A percentile compares a stretch with the other conserved stretches of the same genome.
Evolutionary conservation across 768 basidiomycete genomes (phyloP).

Genomic region (Rhizopogon rudus): DNA sequence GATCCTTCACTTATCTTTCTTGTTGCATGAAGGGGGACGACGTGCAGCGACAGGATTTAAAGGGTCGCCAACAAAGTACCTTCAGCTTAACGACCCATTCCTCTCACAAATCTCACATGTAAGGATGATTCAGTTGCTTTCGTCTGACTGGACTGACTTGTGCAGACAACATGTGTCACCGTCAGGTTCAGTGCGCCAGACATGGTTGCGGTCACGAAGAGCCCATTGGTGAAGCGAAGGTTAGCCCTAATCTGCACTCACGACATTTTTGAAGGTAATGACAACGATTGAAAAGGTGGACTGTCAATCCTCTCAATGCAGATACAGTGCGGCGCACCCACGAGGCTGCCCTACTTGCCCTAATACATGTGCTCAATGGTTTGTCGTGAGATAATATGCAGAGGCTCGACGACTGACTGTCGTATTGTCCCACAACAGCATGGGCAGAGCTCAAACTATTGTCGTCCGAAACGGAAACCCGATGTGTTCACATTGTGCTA

Average conservation of each 20-base stretch:
- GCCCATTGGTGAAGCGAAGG: conserved; percentile 26
- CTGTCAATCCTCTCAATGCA: conserved; percentile 34
- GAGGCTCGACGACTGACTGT: conserved; percentile 12
- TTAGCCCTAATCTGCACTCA: conserved; percentile 8
- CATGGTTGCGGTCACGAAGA: conserved; percentile 35
- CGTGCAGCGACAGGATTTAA: conserved; percentile 15
- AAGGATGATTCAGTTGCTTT: background rate
- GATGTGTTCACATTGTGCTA: conserved; percentile 17
- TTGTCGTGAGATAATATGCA: conserved; percentile 5
- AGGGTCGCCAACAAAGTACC: conserved; percentile 3
- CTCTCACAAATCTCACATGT: background rate
- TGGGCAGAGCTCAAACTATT: conserved; percentile 17
- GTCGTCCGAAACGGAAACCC: conserved; percentile 13
- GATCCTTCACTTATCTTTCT: conserved; percentile 1
- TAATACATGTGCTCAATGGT: conserved; percentile 38
- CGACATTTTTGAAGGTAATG: background rate
- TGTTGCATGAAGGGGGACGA: conserved; percentile 2
- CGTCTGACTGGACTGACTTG: background rate
- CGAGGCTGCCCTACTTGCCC: conserved; percentile 31
- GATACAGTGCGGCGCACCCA: conserved; percentile 37
- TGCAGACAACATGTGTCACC: conserved; percentile 36
- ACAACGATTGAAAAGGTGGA: conserved; percentile 31
- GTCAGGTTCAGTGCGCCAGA: conserved; percentile 32
- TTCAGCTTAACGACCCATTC: background rate
- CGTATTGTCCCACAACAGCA: conserved; percentile 6